Evolutionary conservation across 1,139 yeast genomes (phyloP).

Genomic region (Blastobotrys illinoisensis): DNA sequence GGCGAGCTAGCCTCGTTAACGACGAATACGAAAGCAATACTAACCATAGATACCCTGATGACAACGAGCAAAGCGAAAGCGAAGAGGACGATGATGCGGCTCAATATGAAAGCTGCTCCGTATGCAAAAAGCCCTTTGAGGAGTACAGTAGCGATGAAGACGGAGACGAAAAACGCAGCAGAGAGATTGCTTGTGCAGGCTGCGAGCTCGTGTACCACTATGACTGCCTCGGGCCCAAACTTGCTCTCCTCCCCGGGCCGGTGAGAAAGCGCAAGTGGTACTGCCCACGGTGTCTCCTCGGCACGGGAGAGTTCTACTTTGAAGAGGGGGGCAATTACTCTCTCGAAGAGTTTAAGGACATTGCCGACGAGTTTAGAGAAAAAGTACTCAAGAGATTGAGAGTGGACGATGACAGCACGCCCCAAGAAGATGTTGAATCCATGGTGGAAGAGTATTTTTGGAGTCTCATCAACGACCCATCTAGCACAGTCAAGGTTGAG

Average conservation of each 20-base stretch:
- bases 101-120: not conserved
- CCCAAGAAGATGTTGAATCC: conserved; percentile 15
- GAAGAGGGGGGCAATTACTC: conserved; percentile 67
- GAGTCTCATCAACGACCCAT: conserved; percentile 36
- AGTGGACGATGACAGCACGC: conserved; percentile 14
- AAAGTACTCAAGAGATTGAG: conserved; percentile 45
- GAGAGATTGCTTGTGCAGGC: conserved; percentile 31
- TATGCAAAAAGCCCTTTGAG: conserved; percentile 1
- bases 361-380: conserved; percentile 48
- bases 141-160: conserved; percentile 2
- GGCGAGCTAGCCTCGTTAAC: not conserved
- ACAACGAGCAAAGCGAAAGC: conserved; percentile 27
- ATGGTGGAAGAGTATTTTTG: conserved; percentile 34
- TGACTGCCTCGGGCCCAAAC: conserved; percentile 43
- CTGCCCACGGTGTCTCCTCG: conserved; percentile 76
- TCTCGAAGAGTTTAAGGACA: conserved; percentile 51
- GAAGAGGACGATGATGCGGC: conserved; percentile 47
- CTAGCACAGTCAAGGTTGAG: conserved; percentile 42
- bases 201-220: conserved; percentile 68
- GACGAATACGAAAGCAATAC: not conserved
- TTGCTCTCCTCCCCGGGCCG: conserved; percentile 35
- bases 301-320: conserved; percentile 87
- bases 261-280: conserved; percentile 45
- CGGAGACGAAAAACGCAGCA: conserved; percentile 7
- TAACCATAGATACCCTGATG: conserved; percentile 6